Base-by-base conservation (phyloP, 441 rosid genomes). In the Gossypium davidsonii region DNA sequence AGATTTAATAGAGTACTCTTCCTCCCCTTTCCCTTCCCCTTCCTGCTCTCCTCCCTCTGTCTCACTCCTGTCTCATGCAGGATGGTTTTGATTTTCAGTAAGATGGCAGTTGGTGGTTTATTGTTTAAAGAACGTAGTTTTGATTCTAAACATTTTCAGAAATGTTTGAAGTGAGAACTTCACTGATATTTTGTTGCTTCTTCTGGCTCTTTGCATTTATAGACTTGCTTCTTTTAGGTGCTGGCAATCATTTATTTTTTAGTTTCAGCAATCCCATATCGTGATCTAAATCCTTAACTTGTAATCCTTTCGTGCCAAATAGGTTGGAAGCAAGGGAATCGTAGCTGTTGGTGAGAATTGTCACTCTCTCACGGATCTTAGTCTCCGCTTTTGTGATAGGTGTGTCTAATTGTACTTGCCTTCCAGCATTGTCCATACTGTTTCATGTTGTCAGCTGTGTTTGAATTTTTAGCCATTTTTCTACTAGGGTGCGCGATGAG, bases 341-440 rank as follows among this genome's bases (percentile, higher is more conserved):
- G 57, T 88, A 28, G 96, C 97, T 28, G 67, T 94, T 75, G 96
- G 97, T 66, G 85, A 88, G 85, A 53, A 91, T 76, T 91, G 96
- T 74, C 87, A 83, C 77, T 86, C 84, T 73, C 95, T 94, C 51
- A 83, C 79, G 4, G 96, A 91, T 77, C 96, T 94, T 70, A 91
- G 93, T 85, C 84, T 94, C 63, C 90, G 90, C 14, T 91, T 91
- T 78, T 93, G 98, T 74, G 92, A 90, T 66, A 90, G 89, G 98
- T 91, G 79, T 74, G 44, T 59, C 55, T 39, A 44, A n/a, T 71
- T 23, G 37, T 42, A 21, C 11, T 65, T 51, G 6, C 51, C 31
- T 14, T 73, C 49, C 8, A 3, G 17, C 17, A 10, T 57, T 57
- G 15, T 57, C 8, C 34, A 57, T 7, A n/a, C 15, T 11, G 34